Evolutionary conservation across 2,329 filamentous ascomycete genomes (phyloP).

Genomic region (Neurospora crassa): DNA sequence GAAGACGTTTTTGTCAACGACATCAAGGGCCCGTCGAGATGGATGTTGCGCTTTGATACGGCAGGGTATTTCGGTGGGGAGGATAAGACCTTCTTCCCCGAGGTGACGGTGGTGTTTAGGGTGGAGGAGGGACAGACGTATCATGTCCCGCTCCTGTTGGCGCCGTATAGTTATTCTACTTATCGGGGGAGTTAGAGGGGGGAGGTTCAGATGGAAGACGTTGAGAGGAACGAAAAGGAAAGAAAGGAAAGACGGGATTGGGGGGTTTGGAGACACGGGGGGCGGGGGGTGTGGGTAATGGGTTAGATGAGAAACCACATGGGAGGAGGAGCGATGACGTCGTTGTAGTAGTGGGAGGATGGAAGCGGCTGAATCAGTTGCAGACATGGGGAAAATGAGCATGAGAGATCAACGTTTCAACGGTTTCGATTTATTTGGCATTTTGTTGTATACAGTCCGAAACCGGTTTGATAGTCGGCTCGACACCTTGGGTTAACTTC

Average conservation of each 20-base stretch:
- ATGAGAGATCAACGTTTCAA: not conserved
- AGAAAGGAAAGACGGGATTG: not conserved
- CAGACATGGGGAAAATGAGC: not conserved
- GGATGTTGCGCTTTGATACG: slow-evolving; percentile 65
- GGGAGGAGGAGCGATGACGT: not conserved
- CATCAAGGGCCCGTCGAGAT: slow-evolving; percentile 39
- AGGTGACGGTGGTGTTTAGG: slow-evolving; percentile 44
- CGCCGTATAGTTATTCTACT: slow-evolving; percentile 73
- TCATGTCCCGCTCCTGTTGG: slow-evolving; percentile 69
- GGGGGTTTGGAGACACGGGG: not conserved
- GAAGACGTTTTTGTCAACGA: slow-evolving; percentile 40
- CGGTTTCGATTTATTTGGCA: not conserved
- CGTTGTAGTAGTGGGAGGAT: not conserved
- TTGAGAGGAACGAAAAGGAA: not conserved
- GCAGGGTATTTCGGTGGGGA: slow-evolving; percentile 58
- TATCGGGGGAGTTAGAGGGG: slow-evolving; percentile 60
- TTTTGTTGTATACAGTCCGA: not conserved
- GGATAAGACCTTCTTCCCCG: slow-evolving; percentile 51
- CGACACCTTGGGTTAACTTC: no score
- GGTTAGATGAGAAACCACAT: not conserved
- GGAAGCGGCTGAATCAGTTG: not conserved
- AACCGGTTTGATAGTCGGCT: no score
- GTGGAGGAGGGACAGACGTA: slow-evolving; percentile 55
- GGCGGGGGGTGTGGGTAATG: not conserved
- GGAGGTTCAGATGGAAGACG: not conserved